Percentiles rank a stretch among this genome's conserved stretches.
These are phyloP conservation scores for Acrocalymma vagum DNA, from an alignment of 2,329 filamentous ascomycete genomes.

Conservation along the genomic window DNA sequence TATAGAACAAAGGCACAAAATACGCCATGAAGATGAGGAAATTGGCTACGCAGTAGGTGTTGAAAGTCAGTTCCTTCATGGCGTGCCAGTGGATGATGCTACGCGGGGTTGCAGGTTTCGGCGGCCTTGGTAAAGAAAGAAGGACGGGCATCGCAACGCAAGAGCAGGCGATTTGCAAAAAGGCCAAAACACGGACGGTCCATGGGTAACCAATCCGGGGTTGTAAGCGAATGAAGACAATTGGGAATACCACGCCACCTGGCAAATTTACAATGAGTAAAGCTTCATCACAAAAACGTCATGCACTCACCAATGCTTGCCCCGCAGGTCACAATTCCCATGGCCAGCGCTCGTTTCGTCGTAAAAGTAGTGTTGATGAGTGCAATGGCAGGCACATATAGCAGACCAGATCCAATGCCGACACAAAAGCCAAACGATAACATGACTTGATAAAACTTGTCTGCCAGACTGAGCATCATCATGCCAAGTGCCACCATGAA, in stretches of 20 bases:
- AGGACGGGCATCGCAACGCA: slow-evolving; percentile 58
- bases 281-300: no score
- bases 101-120: slow-evolving; percentile 51
- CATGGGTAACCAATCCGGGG: slow-evolving; percentile 68
- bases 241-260: slow-evolving; percentile 60
- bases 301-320: no score
- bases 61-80: slow-evolving; percentile 52
- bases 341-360: slow-evolving; percentile 33
- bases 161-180: slow-evolving; percentile 67
- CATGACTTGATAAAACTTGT: slow-evolving; percentile 21
- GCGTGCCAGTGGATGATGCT: slow-evolving; percentile 54
- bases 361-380: slow-evolving; percentile 42
- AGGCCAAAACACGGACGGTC: slow-evolving; percentile 71
- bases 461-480: slow-evolving; percentile 27
- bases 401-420: slow-evolving; percentile 42
- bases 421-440: slow-evolving; percentile 41
- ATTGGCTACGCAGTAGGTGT: slow-evolving; percentile 51
- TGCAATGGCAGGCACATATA: slow-evolving; percentile 27
- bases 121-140: no score
- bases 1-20: slow-evolving; percentile 60
- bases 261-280: no score
- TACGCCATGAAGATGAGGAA: slow-evolving; percentile 58
- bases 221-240: slow-evolving; percentile 65
- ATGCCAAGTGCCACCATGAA: slow-evolving; percentile 25
- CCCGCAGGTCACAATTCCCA: slow-evolving; percentile 36